phyloP scores from a whole-genome alignment of 768 basidiomycete genomes.

The Naganishia kalamii region DNA sequence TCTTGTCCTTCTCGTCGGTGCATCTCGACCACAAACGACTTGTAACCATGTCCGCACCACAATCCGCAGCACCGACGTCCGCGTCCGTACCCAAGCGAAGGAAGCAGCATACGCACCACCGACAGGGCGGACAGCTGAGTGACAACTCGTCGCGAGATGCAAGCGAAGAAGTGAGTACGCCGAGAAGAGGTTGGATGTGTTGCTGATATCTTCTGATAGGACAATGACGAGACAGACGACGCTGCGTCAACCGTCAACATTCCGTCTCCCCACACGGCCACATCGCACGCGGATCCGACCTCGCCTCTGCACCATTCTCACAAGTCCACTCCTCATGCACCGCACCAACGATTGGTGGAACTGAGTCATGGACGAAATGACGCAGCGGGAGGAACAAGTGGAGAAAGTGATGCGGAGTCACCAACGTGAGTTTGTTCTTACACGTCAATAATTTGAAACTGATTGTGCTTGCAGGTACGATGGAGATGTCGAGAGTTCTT shows the following conservation, averaged over 20 bases:
- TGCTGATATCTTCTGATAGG: not conserved
- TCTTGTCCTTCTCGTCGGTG: too few species aligned
- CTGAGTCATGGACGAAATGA: slow-evolving; percentile 2
- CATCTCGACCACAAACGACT: too few species aligned
- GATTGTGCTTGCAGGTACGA: slow-evolving; percentile 37
- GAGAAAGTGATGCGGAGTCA: slow-evolving; percentile 32
- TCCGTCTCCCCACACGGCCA: not conserved
- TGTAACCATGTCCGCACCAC: not conserved
- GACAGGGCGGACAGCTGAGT: not conserved
- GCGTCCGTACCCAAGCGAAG: not conserved
- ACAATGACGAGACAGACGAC: slow-evolving; percentile 19
- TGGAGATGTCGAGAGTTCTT: slow-evolving; percentile 44
- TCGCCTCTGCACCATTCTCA: not conserved
- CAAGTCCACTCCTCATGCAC: not conserved
- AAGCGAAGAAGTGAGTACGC: slow-evolving; percentile 45
- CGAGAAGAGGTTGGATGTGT: not conserved
- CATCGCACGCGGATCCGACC: not conserved
- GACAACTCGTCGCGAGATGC: slow-evolving; percentile 38
- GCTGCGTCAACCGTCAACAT: slow-evolving; percentile 15
- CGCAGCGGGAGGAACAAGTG: not conserved
- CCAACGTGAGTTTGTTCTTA: slow-evolving; percentile 37
- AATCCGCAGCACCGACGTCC: not conserved
- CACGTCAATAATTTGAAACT: not conserved
- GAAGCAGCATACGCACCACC: slow-evolving; percentile 7
- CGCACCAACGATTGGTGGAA: slow-evolving; percentile 27